Evolutionary conservation across 2,329 filamentous ascomycete species (phyloP).

Genomic region (Fusarium sp.): DNA sequence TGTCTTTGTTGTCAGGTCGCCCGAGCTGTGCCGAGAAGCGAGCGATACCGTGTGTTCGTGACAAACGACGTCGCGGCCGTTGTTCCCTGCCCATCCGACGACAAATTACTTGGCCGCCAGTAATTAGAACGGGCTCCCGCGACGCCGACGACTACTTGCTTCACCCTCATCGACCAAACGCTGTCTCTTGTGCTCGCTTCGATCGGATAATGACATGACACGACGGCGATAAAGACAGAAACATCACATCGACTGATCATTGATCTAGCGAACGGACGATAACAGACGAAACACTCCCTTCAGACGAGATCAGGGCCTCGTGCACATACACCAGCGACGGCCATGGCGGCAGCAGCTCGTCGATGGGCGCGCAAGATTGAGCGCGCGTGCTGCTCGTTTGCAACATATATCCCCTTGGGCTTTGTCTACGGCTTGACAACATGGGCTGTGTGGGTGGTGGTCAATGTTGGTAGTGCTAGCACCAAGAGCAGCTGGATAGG

Average conservation of each 20-base stretch:
- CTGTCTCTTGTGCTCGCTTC: slow-evolving; percentile 28
- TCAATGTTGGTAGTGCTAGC: slow-evolving; percentile 76
- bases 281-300: slow-evolving; percentile 1
- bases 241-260: neutral
- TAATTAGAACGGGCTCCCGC: neutral
- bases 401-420: slow-evolving; percentile 87
- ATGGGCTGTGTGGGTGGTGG: slow-evolving; percentile 93
- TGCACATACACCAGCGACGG: slow-evolving; percentile 9
- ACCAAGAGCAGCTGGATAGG: slow-evolving; percentile 71
- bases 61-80: too few relatives aligned
- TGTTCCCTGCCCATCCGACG: neutral
- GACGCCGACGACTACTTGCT: neutral
- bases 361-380: slow-evolving; percentile 81
- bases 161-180: slow-evolving; percentile 2
- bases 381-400: slow-evolving; percentile 84
- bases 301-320: neutral
- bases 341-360: slow-evolving; percentile 64
- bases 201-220: slow-evolving; percentile 32
- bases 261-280: slow-evolving; percentile 13
- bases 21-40: neutral
- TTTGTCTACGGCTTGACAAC: slow-evolving; percentile 94
- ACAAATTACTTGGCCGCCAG: neutral
- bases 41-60: too few relatives aligned
- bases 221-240: slow-evolving; percentile 13
- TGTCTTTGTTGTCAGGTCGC: neutral